Evolutionary conservation across 2,329 filamentous ascomycete species (phyloP).

Genomic region (Fusarium redolens): DNA sequence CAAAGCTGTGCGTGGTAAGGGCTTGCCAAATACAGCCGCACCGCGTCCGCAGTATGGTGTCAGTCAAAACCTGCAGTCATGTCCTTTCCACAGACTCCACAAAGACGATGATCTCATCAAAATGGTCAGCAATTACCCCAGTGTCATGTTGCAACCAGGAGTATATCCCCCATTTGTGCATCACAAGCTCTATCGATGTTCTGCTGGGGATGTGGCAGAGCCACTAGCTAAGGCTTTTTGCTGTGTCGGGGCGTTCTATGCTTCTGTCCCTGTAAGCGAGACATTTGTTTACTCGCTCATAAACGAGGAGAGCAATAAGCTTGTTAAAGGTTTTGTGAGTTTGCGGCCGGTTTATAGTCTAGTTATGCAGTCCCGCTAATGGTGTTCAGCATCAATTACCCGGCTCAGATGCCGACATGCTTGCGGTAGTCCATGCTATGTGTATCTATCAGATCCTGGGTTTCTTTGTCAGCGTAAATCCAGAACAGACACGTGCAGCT

Average conservation of each 20-base stretch:
- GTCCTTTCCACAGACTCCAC: not conserved
- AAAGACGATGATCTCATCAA: not conserved
- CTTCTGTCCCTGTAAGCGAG: not conserved
- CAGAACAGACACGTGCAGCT: not conserved
- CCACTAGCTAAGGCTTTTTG: not conserved
- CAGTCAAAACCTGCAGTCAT: not conserved
- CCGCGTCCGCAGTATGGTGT: not conserved
- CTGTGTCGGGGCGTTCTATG: not conserved
- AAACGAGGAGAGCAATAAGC: not conserved
- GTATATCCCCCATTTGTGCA: not conserved
- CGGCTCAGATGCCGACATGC: not conserved
- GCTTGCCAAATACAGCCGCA: not conserved
- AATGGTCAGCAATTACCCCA: not conserved
- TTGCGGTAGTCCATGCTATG: not conserved
- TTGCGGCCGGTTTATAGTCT: rapidly evolving
- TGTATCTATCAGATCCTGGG: not conserved
- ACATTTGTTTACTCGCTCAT: not conserved
- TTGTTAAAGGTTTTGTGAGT: not conserved
- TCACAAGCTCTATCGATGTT: not conserved
- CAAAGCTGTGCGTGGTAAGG: not conserved
- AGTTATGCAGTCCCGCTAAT: rapidly evolving
- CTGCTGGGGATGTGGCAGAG: not conserved
- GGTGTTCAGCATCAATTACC: not conserved
- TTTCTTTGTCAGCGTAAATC: not conserved
- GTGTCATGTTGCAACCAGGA: not conserved